Base-by-base conservation (phyloP, 495 filamentous ascomycete species). In the Aspergillus olivimuriae region DNA sequence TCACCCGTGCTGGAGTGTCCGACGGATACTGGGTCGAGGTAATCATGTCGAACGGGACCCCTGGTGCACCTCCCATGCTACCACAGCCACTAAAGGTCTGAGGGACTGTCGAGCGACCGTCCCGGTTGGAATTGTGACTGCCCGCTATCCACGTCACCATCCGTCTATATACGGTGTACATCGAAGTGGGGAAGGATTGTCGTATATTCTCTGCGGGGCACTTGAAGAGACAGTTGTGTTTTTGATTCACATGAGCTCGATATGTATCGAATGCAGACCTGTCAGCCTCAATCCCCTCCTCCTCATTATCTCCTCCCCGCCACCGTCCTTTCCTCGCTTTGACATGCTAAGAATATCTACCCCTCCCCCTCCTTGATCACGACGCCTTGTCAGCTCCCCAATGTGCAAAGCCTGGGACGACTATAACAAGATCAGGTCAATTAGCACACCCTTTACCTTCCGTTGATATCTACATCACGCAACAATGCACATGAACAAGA, bases 91-190 rank as follows among this genome's bases (percentile, higher is more conserved):
- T 43, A 51, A 39, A 48, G 40, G 47, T 31, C 44, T 46, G 50
- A 44, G 41, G 24, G 32, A 52, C 39, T 28, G 38, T 51, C 52
- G 39, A 59, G 44, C 44, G 52, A 53, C 44, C 37, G 48, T 42
- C 26, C 50, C 48, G 41, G 53, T 54, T 44, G 43, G 47, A 50
- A 56, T 60, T 39, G 36, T 50, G 50, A 60, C 50, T 48, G 53
- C 41, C 46, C 41, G 40, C 37, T 39, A 50, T 54, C 48, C 56
- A 56, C 56, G 56, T 60, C 56, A 60, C 56, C 42, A 36, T 41
- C 43, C 32, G 39, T 17, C 19, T 39, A 32, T 52, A 46, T 37
- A 50, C 41, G 47, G 52, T 46, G 34, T 44, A 44, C 40, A 34
- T 48, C 42, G 36, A 46, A 34, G 47, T 50, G 50, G 54, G 47